phyloP scores from a whole-genome alignment of 208 protist species.

The Crithidia acanthocephali region DNA sequence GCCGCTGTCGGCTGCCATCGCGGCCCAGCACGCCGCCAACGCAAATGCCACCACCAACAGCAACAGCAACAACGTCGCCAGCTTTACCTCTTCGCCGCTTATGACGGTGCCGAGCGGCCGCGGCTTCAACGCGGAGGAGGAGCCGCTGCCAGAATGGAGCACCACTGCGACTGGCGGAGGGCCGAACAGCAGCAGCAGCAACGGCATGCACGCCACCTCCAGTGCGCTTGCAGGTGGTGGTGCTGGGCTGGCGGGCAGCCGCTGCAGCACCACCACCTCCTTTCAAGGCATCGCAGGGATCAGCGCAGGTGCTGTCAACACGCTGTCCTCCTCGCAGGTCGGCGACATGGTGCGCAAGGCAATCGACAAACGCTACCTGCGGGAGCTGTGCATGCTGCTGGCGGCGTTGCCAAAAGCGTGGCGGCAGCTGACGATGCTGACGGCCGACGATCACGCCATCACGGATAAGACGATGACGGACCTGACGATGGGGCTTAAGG shows the following conservation, averaged over 20 bases:
- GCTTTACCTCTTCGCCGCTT: constrained; percentile 21
- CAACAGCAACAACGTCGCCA: constrained; percentile 10
- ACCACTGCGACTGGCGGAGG: neutral
- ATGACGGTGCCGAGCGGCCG: neutral
- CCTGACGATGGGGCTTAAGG: constrained; percentile 67
- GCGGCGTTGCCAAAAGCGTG: constrained; percentile 64
- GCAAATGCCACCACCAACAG: neutral
- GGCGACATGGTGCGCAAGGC: constrained; percentile 46
- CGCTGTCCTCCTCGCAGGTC: constrained; percentile 22
- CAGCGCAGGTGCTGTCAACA: neutral
- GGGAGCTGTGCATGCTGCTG: constrained; percentile 73
- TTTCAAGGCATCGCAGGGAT: neutral
- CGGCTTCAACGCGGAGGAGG: constrained; percentile 16
- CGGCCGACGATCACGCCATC: constrained; percentile 53
- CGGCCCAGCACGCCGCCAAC: constrained; percentile 11
- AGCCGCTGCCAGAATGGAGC: constrained; percentile 6
- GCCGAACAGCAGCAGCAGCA: neutral
- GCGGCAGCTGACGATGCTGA: constrained; percentile 51
- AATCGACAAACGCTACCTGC: constrained; percentile 59
- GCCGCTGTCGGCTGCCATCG: constrained; percentile 20
- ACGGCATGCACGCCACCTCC: neutral
- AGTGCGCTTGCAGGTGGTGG: neutral
- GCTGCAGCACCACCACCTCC: neutral
- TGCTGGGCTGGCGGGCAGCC: neutral
- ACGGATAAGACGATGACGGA: constrained; percentile 60